These are phyloP conservation scores for Cryptosporidium xiaoi DNA, from an alignment of 169 alveolate genomes.

Conservation along the genomic window DNA sequence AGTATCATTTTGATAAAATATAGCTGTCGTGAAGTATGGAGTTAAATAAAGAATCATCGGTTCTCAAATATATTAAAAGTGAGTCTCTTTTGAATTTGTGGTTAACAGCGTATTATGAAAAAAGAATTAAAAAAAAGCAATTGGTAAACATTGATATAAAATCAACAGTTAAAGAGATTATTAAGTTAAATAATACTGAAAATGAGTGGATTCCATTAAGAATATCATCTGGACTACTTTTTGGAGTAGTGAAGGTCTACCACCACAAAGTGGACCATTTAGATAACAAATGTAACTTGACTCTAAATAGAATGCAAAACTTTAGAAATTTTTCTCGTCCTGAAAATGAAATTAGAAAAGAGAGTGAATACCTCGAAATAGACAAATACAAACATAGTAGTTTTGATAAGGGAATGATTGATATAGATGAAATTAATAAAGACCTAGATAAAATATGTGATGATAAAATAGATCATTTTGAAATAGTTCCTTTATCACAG, in stretches of 20 bases:
- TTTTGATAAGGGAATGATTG: slow-evolving; percentile 3
- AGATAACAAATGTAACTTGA: slow-evolving; percentile 25
- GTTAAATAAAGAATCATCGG: slow-evolving; percentile 29
- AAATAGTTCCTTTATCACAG: slow-evolving; percentile 44
- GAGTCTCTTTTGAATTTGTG: slow-evolving; percentile 53
- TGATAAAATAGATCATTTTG: slow-evolving; percentile 10
- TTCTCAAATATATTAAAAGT: slow-evolving; percentile 39
- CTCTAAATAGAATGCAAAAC: slow-evolving; percentile 64
- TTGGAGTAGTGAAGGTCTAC: slow-evolving; percentile 51
- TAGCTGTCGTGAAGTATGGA: no score
- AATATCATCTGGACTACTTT: slow-evolving; percentile 38
- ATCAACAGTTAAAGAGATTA: slow-evolving; percentile 41
- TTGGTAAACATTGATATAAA: slow-evolving; percentile 34
- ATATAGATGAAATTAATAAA: slow-evolving; percentile 47
- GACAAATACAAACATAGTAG: neutral
- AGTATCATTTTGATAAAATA: no score
- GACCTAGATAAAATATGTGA: slow-evolving; percentile 31
- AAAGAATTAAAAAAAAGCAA: slow-evolving; percentile 45
- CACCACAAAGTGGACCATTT: slow-evolving; percentile 57
- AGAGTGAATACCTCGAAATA: slow-evolving; percentile 7
- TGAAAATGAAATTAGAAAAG: neutral
- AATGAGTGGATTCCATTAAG: slow-evolving; percentile 72
- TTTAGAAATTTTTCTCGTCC: neutral
- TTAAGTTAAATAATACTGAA: slow-evolving; percentile 12
- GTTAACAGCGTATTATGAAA: slow-evolving; percentile 54